Evolutionary conservation across 2,329 filamentous ascomycete genomes (phyloP), one percentile per base, ranked within the genome.

Genomic region (Karstenula rhodostoma): DNA sequence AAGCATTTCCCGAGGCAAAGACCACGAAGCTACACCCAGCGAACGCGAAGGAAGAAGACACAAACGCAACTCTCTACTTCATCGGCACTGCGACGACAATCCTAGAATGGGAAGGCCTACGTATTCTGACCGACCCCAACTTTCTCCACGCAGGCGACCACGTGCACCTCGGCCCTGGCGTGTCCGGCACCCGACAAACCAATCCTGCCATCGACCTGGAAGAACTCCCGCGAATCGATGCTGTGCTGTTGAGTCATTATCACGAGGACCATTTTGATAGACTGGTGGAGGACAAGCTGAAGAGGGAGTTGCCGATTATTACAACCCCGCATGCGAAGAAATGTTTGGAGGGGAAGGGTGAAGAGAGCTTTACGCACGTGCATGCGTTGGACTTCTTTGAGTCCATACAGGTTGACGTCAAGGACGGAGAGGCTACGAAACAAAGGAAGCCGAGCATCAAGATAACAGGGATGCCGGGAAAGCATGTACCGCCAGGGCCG

Each of bases 131-230:
- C 0, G 85, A 81, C 59, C 73, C 72, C 12, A 74, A 75, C 63
- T 90, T 90, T 74, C 81, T 90, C 0, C 88, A 89, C 67, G 83
- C 83, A 1, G 87, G 87, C 33, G 87, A 89, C 67, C 86, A 90
- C 66, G 87, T 90, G 9, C 87, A 90, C 70, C 82, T 90, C 1
- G 88, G 87, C 0, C 87, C 88, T 0, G 87, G 87, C 0, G 86
- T 90, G 1, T 84, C 81, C 2, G 84, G 80, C 0, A 80, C 79
- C 25, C 80, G 87, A 1, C 73, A 76, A 25, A 89, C 84, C 0
- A 84, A 90, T 63, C 87, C 87, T 23, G 85, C 86, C 0, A 79
- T 90, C 17, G 83, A 89, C 58, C 71, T 90, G 5, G 80, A 87
- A 50, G 80, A 86, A 29, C 77, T 90, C 1, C 88, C 88, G 1